Conservation (phyloP, 805 yeast species). For the Helenozyma baotianmanensis region DNA sequence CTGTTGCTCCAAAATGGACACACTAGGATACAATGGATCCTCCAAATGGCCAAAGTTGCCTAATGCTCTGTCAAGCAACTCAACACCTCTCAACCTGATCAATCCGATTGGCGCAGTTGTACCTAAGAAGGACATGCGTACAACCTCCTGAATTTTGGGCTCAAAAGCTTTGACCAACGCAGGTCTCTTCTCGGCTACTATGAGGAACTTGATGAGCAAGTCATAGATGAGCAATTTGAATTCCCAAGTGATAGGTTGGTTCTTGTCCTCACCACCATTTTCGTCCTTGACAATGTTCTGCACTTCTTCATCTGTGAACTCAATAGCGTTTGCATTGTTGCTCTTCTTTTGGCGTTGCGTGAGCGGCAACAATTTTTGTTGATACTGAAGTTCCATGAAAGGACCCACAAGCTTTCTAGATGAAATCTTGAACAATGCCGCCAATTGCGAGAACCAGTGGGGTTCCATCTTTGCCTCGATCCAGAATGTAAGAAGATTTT, state of each 20-base stretch:
- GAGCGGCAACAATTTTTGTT: conserved; percentile 37
- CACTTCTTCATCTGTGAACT: conserved; percentile 39
- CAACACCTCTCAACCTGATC: conserved; percentile 62
- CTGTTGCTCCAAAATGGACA: conserved; percentile 77
- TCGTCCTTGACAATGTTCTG: conserved; percentile 34
- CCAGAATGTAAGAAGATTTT: conserved; percentile 54
- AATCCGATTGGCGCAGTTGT: conserved; percentile 65
- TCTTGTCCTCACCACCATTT: conserved; percentile 34
- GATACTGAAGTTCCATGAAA: conserved; percentile 34
- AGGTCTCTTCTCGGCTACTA: conserved; percentile 34
- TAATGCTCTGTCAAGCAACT: conserved; percentile 60
- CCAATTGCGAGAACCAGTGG: conserved; percentile 57
- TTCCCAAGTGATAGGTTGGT: conserved; percentile 55
- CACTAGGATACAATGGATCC: conserved; percentile 71
- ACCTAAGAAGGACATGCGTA: conserved; percentile 75
- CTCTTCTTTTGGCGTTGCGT: conserved; percentile 38
- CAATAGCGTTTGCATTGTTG: conserved; percentile 16
- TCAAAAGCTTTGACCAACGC: conserved; percentile 39
- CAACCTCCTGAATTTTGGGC: conserved; percentile 54
- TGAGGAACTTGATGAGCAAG: conserved; percentile 40
- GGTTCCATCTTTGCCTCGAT: conserved; percentile 45
- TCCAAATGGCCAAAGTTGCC: conserved; percentile 53
- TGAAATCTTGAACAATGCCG: conserved; percentile 43
- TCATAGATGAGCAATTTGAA: conserved; percentile 48
- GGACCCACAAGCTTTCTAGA: conserved; percentile 39